Conservation (phyloP, 169 alveolate genomes). For the Cryptosporidium andersoni region DNA sequence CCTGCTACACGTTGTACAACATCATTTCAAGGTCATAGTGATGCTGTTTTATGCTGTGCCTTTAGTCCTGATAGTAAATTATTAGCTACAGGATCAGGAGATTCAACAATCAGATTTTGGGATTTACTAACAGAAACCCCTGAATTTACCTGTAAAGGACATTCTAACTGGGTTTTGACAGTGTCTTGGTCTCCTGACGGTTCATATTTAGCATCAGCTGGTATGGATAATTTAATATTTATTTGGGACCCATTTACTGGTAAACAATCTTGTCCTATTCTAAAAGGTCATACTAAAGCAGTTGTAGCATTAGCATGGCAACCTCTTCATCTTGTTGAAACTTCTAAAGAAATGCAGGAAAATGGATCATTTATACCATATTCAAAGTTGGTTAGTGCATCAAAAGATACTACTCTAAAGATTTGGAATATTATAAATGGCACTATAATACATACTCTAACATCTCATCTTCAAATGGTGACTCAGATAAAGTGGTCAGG, state of each 20-base stretch:
- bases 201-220: constrained; percentile 89
- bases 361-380: constrained; percentile 48
- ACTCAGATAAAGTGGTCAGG: constrained; percentile 96
- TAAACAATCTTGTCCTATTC: constrained; percentile 62
- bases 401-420: constrained; percentile 90
- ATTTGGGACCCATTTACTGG: constrained; percentile 84
- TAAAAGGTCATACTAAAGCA: constrained; percentile 80
- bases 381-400: constrained; percentile 70
- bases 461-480: constrained; percentile 91
- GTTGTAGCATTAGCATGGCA: constrained; percentile 89
- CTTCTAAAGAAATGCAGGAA: constrained; percentile 68
- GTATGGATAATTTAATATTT: constrained; percentile 86
- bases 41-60: constrained; percentile 85
- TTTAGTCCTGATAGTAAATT: constrained; percentile 91
- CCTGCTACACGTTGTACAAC: constrained; percentile 90
- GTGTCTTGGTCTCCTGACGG: constrained; percentile 95
- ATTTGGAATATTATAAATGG: constrained; percentile 89
- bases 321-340: constrained; percentile 85
- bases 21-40: constrained; percentile 91
- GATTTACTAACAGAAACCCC: constrained; percentile 93
- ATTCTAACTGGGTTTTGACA: constrained; percentile 90
- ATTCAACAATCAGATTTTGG: constrained; percentile 92
- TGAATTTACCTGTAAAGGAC: constrained; percentile 87
- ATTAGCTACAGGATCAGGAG: constrained; percentile 95
- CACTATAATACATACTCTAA: constrained; percentile 81